A percentile compares a stretch with the other conserved stretches of the same genome.
phyloP scores from a whole-genome alignment of 192 early-diverging fungal species.

The Phycomyces nitens region DNA sequence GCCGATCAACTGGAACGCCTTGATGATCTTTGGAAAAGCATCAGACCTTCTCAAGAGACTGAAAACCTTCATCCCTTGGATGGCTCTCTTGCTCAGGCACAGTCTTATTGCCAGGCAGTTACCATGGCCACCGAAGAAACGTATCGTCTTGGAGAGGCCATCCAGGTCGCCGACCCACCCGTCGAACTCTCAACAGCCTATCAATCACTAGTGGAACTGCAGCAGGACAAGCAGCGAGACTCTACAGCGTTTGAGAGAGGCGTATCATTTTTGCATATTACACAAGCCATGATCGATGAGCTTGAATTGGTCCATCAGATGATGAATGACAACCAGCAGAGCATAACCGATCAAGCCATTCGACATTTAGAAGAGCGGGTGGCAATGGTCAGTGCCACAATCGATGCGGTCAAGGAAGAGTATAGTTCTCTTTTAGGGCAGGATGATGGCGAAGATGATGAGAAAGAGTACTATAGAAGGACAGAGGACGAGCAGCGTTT shows the following conservation, averaged over 20 bases:
- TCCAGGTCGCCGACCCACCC: background rate
- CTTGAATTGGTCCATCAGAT: constrained; percentile 24
- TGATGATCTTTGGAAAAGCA: too few relatives aligned
- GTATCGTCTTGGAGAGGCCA: too few relatives aligned
- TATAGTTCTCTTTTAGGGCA: constrained; percentile 8
- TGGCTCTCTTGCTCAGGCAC: too few relatives aligned
- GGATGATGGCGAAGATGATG: background rate
- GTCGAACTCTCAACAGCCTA: background rate
- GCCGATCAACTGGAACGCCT: too few relatives aligned
- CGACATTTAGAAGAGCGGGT: constrained; percentile 23
- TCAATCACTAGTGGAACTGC: background rate
- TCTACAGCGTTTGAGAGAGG: constrained; percentile 14
- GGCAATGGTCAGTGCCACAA: constrained; percentile 13
- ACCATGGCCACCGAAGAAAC: too few relatives aligned
- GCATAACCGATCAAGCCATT: constrained; percentile 17
- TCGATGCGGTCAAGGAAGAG: constrained; percentile 16
- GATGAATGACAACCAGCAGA: constrained; percentile 21
- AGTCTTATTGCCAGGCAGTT: too few relatives aligned
- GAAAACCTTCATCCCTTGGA: too few relatives aligned
- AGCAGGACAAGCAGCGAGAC: background rate
- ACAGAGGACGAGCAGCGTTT: constrained; percentile 3
- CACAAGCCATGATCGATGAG: constrained; percentile 16
- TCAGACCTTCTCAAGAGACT: too few relatives aligned
- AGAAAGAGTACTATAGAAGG: background rate
- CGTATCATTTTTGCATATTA: constrained; percentile 12